phyloP scores from a whole-genome alignment of 305 asterid genomes.

The Fraxinus dipetala region DNA sequence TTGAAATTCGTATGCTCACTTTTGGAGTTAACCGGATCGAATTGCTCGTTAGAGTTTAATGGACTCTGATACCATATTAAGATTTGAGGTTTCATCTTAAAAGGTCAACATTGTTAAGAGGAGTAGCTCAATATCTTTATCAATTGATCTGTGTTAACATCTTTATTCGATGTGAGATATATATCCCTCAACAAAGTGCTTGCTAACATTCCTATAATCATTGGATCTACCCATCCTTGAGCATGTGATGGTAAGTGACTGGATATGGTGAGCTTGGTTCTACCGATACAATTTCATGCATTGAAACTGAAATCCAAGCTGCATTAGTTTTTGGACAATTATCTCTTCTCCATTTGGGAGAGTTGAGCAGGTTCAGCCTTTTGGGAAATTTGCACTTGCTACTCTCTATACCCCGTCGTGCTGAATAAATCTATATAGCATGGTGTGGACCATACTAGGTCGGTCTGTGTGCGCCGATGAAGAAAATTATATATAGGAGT shows the following conservation, averaged over 20 bases:
- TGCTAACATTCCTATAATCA: neutral
- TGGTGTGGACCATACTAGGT: neutral
- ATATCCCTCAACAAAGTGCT: neutral
- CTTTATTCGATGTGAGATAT: too few relatives aligned
- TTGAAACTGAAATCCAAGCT: neutral
- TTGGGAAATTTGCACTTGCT: neutral
- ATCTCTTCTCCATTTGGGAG: neutral
- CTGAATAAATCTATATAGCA: neutral
- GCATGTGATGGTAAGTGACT: neutral
- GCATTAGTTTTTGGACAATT: neutral
- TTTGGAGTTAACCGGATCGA: too few relatives aligned
- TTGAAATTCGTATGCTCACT: too few relatives aligned
- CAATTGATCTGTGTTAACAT: too few relatives aligned
- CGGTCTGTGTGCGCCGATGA: neutral
- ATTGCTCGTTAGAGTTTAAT: too few relatives aligned
- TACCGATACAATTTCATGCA: neutral
- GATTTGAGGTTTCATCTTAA: too few relatives aligned
- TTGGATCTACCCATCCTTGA: neutral
- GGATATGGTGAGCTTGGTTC: neutral
- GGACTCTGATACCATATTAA: too few relatives aligned
- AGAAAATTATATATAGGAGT: neutral
- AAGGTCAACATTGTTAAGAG: too few relatives aligned
- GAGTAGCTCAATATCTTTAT: too few relatives aligned
- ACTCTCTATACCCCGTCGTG: neutral
- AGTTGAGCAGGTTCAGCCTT: neutral